Base-by-base conservation (phyloP, 306 rosid genomes). In the Trichosanthes cucumerina region DNA sequence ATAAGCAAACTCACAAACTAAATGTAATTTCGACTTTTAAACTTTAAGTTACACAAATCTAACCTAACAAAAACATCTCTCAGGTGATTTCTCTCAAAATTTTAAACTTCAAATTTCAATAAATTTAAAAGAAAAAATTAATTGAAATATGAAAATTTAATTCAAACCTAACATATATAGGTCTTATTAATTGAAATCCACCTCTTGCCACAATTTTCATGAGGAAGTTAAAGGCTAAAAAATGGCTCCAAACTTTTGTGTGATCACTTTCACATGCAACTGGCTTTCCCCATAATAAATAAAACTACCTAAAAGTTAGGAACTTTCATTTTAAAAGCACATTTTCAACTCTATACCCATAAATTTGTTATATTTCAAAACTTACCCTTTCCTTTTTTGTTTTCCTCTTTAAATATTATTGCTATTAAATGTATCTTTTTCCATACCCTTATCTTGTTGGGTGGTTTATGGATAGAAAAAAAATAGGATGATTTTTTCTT, bases 251-350 rank as follows among this genome's bases (percentile, higher is more conserved):
- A 72, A 16, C 59, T 39, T 39, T 39, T 68, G 7, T 65, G 49
- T 65, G 49, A 41, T 38, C 9, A 38, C 13, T 47, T 72, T 72
- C 77, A 72, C 77, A 16, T 72, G 77, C 59, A 72, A 49, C 77
- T 47, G 47, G 60, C 59, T 72, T 46, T 44, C 26, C 76, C 59
- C 21, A 72, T 26, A 47, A 24, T 72, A 21, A 72, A 72, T 72
- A 14, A 24, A 23, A 24, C 9, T 12, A 43, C 39, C 76, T 70
- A 6, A 44, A 70, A 70, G 21, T 70, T 44, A 6, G 56, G 54
- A 15, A 31, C n/a, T 65, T 65, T 23, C 46, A 65, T 65, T 65
- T 65, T 19, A 16, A 54, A 63, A 50, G 4, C 19, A 18, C 2
- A 50, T 36, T 50, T 13, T 14, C 19, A 12, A 50, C 56, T 50